A percentile compares a stretch with the other conserved stretches of the same genome.
phyloP scores from a whole-genome alignment of 1,284 basidiomycete species.

The Pseudozyma pruni region DNA sequence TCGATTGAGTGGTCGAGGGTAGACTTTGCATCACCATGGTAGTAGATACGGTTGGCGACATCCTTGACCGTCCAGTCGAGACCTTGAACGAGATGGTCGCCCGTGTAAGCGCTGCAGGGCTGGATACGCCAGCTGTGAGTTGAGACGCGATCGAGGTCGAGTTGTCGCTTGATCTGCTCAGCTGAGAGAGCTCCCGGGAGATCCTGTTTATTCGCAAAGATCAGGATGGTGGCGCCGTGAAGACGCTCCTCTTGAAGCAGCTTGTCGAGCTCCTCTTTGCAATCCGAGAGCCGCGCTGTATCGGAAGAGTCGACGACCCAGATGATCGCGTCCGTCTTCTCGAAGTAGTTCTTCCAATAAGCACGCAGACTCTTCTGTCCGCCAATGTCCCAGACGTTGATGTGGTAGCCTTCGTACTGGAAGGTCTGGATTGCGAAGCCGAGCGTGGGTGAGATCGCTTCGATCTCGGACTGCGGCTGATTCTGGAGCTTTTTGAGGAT shows the following conservation, averaged over 20 bases:
- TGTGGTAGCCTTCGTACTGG: slow-evolving; percentile 79
- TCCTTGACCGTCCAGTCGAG: slow-evolving; percentile 95
- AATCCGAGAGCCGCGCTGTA: slow-evolving; percentile 86
- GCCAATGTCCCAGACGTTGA: slow-evolving; percentile 83
- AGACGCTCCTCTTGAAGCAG: slow-evolving; percentile 92
- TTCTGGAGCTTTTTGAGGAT: slow-evolving; percentile 93
- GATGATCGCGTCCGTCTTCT: slow-evolving; percentile 95
- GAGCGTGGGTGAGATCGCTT: slow-evolving; percentile 80
- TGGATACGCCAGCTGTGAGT: slow-evolving; percentile 91
- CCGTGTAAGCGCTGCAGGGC: slow-evolving; percentile 90
- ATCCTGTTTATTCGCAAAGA: slow-evolving; percentile 99
- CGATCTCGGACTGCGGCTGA: slow-evolving; percentile 79
- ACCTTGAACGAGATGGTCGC: slow-evolving; percentile 82
- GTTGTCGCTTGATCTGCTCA: slow-evolving; percentile 76
- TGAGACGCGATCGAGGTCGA: slow-evolving; percentile 70
- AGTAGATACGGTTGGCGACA: slow-evolving; percentile 72
- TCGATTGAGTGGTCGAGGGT: not conserved
- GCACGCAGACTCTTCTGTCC: slow-evolving; percentile 93
- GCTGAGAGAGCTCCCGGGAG: slow-evolving; percentile 85
- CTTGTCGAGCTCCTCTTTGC: slow-evolving; percentile 83
- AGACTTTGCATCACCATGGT: slow-evolving; percentile 38
- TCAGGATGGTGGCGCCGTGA: slow-evolving; percentile 89
- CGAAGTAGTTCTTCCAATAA: slow-evolving; percentile 99
- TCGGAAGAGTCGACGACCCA: slow-evolving; percentile 99
- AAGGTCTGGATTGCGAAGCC: slow-evolving; percentile 99